These are phyloP conservation scores for Populus hybrid DNA, from an alignment of 441 rosid genomes.

Conservation along the genomic window DNA sequence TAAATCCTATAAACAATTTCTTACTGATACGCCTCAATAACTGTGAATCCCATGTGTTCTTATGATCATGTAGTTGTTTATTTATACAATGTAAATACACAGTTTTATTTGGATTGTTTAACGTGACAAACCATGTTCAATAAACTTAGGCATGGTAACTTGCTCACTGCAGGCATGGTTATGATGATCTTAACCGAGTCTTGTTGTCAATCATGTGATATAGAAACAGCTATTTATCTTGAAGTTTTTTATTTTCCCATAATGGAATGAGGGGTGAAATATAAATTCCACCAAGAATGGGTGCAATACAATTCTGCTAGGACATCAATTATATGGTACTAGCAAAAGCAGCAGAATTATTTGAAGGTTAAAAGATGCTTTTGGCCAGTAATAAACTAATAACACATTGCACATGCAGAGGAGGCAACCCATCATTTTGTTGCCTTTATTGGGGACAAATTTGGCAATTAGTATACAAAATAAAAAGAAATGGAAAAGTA, in stretches of 20 bases:
- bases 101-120: background rate
- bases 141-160: background rate
- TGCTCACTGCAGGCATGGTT: background rate
- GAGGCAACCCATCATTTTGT: background rate
- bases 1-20: background rate
- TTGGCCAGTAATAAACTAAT: background rate
- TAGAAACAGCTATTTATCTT: background rate
- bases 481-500: no score
- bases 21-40: background rate
- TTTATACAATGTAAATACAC: constrained; percentile 7
- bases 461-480: no score
- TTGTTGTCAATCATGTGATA: background rate
- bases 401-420: background rate
- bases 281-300: background rate
- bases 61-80: background rate
- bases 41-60: background rate
- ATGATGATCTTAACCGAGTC: background rate
- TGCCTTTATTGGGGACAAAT: background rate
- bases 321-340: background rate
- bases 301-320: background rate
- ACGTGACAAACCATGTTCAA: background rate
- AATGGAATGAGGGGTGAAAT: background rate
- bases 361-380: background rate
- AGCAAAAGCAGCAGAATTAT: background rate
- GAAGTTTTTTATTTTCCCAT: no score